Evolutionary conservation across 306 rosid species (phyloP).

Genomic region (Vicia faba): DNA sequence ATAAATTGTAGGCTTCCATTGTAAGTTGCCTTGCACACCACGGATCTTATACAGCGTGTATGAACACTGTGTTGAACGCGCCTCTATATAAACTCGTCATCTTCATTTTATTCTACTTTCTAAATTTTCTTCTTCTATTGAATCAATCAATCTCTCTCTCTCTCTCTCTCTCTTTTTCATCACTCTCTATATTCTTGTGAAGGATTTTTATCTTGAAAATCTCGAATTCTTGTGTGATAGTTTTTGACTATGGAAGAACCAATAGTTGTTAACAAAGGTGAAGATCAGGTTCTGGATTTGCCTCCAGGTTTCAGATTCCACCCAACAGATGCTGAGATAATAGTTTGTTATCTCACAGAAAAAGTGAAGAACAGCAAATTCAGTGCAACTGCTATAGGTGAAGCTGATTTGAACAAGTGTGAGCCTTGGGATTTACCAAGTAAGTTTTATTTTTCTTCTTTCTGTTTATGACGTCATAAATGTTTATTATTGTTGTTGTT

Average conservation of each 20-base stretch:
- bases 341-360: conserved; percentile 59
- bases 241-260: conserved; percentile 52
- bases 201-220: conserved; percentile 11
- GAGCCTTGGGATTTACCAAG: conserved; percentile 98
- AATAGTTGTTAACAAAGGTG: conserved; percentile 53
- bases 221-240: neutral
- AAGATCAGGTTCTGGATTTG: conserved; percentile 54
- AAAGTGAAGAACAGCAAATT: conserved; percentile 64
- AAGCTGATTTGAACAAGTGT: conserved; percentile 87
- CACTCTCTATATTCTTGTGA: neutral
- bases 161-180: neutral
- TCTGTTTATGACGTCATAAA: neutral
- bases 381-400: conserved; percentile 78
- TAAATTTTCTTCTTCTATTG: conserved; percentile 26
- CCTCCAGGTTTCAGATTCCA: conserved; percentile 98
- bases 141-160: neutral
- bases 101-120: conserved; percentile 46
- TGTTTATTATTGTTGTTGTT: neutral
- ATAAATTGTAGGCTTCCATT: conserved; percentile 48
- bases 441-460: conserved; percentile 15
- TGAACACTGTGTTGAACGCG: neutral
- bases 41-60: conserved; percentile 58
- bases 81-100: conserved; percentile 54
- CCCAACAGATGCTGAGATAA: conserved; percentile 88
- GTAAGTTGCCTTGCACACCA: conserved; percentile 74